Evolutionary conservation across 306 rosid species (phyloP), one percentile per base, ranked within the genome.

Genomic region (Aeschynomene evenia): DNA sequence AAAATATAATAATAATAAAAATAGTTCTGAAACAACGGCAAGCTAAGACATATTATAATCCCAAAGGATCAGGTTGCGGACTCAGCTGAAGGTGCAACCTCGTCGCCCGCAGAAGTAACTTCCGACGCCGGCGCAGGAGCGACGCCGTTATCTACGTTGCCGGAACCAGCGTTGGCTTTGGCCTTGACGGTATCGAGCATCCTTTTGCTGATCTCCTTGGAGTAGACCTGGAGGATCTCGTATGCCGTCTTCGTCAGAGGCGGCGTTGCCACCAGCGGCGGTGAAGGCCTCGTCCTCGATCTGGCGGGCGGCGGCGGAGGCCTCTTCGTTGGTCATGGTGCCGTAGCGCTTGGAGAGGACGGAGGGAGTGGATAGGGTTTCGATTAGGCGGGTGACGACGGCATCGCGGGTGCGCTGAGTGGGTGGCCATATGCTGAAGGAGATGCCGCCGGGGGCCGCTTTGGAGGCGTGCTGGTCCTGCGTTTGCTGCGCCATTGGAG

Each of bases 321-420:
- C 92, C 37, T 87, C 96, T 2, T 87, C 92, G 0, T 37, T 11
- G 13, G 87, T 49, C 57, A 95, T 24, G 22, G 87, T 87, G 14
- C 97, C 99, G 80, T 89, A 95, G 70, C 97, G 99, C 76, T 87
- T 87, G 55, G 99, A 95, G 76, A 95, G 97, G 67, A 92, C 86
- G 36, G 96, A 91, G 8, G 89, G 81, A 33, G 88, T 77, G n/a
- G 90, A 82, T 12, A 95, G 88, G 49, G 96, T 91, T 79, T 91
- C 97, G 59, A 85, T 81, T 20, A 95, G 63, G 67, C 96, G 99
- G 23, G 59, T 67, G 63, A 84, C 76, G 68, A 95, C 97, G 45
- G 97, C 97, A 5, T 89, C 91, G 69, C 99, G 99, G 6, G 99
- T 95, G 68, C 89, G 92, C 71, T 95, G 87, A 6, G 97, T 76